These are phyloP conservation scores for Sisymbrium irio DNA, from an alignment of 345 rosid genomes.

Conservation along the genomic window DNA sequence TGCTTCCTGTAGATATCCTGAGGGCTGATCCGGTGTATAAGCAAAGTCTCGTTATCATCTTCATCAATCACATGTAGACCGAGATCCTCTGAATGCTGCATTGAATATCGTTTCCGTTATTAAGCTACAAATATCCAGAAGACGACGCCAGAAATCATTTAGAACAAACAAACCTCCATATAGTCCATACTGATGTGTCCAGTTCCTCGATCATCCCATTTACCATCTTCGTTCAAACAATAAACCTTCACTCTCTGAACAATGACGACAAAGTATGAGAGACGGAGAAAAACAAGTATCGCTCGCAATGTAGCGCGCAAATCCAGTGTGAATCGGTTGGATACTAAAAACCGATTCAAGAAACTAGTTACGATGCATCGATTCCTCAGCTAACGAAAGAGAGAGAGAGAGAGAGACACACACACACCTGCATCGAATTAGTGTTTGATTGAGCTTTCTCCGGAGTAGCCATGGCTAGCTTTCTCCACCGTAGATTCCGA, in stretches of 20 bases:
- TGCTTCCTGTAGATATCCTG: constrained; percentile 83
- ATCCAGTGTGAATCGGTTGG: too few species aligned
- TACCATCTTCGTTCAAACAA: constrained; percentile 66
- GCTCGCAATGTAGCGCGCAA: neutral
- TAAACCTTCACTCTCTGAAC: constrained; percentile 88
- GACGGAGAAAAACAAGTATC: too few species aligned
- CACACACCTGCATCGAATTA: constrained; percentile 83
- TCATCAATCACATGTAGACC: constrained; percentile 81
- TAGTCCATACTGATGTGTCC: constrained; percentile 81
- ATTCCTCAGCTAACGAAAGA: too few species aligned
- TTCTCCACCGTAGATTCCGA: constrained; percentile 26
- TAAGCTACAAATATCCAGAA: constrained; percentile 30
- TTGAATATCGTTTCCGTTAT: constrained; percentile 22
- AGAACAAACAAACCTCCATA: constrained; percentile 71
- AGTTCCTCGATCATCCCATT: constrained; percentile 98
- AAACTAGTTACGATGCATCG: too few species aligned
- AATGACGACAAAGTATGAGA: neutral
- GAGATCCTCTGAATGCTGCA: constrained; percentile 75
- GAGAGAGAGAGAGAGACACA: constrained; percentile 31
- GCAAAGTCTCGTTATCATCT: constrained; percentile 78
- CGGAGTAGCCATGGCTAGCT: constrained; percentile 56
- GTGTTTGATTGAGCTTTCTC: constrained; percentile 44
- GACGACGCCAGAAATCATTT: neutral
- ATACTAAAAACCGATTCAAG: too few species aligned
- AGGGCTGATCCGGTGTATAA: constrained; percentile 72